Conservation (phyloP, 139 green algal genomes). For the Spirogloea muscicola region DNA sequence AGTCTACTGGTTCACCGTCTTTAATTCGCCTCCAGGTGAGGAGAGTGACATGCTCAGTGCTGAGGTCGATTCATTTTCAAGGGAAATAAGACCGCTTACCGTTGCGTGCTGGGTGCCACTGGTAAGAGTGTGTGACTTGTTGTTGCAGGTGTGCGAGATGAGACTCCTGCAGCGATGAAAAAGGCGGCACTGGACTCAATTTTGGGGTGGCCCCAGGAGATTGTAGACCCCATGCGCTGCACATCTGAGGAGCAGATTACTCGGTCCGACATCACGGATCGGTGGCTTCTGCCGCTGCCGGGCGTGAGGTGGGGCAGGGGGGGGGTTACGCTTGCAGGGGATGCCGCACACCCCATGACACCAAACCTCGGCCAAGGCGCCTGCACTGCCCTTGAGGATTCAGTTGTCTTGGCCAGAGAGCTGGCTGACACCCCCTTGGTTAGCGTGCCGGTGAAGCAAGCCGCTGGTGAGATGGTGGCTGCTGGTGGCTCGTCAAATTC, state of each 20-base stretch:
- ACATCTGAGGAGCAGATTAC: conserved; percentile 32
- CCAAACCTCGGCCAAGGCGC: conserved; percentile 94
- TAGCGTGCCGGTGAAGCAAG: background rate
- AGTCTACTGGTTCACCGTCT: conserved; percentile 52
- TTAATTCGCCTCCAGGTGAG: conserved; percentile 5
- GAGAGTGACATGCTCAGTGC: too few species aligned
- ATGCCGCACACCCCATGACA: conserved; percentile 94
- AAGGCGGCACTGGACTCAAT: too few species aligned
- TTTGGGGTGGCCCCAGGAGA: too few species aligned
- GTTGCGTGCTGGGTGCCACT: too few species aligned
- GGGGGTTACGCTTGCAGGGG: conserved; percentile 58
- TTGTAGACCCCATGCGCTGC: conserved; percentile 11
- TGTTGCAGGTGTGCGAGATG: too few species aligned
- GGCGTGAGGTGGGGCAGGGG: conserved; percentile 18
- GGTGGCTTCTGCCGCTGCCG: conserved; percentile 13
- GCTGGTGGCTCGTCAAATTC: background rate
- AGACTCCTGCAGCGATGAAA: too few species aligned
- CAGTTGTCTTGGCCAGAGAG: conserved; percentile 51
- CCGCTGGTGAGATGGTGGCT: background rate
- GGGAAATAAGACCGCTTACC: too few species aligned
- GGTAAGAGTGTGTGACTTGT: too few species aligned
- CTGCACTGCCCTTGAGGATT: conserved; percentile 63
- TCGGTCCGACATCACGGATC: conserved; percentile 22
- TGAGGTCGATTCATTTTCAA: too few species aligned
- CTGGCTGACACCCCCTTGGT: conserved; percentile 40